Conservation (phyloP, 495 filamentous ascomycete genomes). For the Apiosordaria backusii region DNA sequence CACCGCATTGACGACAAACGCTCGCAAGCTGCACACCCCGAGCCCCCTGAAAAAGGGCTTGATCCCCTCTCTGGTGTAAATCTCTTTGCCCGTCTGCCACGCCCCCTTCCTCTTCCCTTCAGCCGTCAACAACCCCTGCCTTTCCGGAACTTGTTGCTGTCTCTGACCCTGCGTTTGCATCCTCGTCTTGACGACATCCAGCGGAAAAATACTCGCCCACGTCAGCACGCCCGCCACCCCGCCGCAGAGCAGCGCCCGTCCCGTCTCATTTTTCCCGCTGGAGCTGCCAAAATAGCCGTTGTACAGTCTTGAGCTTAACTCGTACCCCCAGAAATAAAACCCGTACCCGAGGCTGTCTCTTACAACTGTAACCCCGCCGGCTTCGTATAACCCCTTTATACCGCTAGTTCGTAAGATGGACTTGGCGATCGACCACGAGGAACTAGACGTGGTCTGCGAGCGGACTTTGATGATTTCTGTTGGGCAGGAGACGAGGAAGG, state of each 20-base stretch:
- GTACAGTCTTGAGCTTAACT: constrained; percentile 60
- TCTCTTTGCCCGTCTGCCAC: constrained; percentile 56
- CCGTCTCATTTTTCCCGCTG: constrained; percentile 39
- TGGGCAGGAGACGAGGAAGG: constrained; percentile 75
- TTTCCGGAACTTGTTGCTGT: constrained; percentile 20
- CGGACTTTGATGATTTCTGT: constrained; percentile 87
- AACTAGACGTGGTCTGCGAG: constrained; percentile 50
- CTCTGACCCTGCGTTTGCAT: constrained; percentile 65
- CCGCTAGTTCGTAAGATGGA: constrained; percentile 60
- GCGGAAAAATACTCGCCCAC: constrained; percentile 81
- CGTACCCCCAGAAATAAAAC: constrained; percentile 91
- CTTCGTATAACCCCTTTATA: constrained; percentile 68
- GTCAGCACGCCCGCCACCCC: constrained; percentile 80
- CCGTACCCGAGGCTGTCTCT: constrained; percentile 86
- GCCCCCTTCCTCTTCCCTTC: constrained; percentile 39
- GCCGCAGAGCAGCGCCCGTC: constrained; percentile 72
- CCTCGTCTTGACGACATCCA: constrained; percentile 86
- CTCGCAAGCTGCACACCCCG: constrained; percentile 71
- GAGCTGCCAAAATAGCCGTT: constrained; percentile 1
- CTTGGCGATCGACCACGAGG: constrained; percentile 55
- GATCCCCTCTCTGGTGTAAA: constrained; percentile 62
- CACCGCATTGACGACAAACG: constrained; percentile 78
- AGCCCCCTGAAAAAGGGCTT: constrained; percentile 74
- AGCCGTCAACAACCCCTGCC: constrained; percentile 31
- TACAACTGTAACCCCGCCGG: constrained; percentile 72